Base-by-base conservation (phyloP, 441 rosid genomes). In the California macrophylla region DNA sequence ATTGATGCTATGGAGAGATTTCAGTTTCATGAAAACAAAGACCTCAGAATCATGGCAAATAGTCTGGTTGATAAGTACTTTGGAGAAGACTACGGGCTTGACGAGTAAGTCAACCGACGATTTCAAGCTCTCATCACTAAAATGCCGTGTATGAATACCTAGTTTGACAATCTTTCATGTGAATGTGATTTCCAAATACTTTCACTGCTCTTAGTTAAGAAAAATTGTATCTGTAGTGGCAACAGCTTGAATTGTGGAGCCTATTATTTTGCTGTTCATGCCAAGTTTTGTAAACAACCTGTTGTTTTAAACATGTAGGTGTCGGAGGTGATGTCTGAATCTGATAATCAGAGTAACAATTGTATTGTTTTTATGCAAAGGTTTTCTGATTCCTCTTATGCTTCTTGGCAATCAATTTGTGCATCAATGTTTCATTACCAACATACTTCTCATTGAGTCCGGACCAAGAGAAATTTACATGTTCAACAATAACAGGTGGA, bases 1-100 rank as follows among this genome's bases (percentile, higher is more conserved):
- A 93, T 93, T 23, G 93, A 91, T 67, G 97, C 93, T 56, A 89
- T 91, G 96, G 96, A 93, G 79, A 85, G 91, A 79, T 87, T 87
- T 71, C 97, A 93, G 80, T 93, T 93, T 80, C 98, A 93, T 30
- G 96, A 91, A 76, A 93, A 89, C 56, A 96, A 91, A 72, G 97
- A 88, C 77, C 76, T 93, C 69, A 85, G 98, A 85, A 87, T 83
- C 38, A 90, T 91, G 96, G 97, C 98, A 2, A 94, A 94, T 71
- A 86, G 87, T 79, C 77, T 94, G 54, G 91, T 91, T 29, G 98
- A 91, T 76, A 85, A 79, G 70, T 93, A 88, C 76, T 93, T 93
- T 0, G 97, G 97, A 18, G 98, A 88, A 82, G 86, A 91, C 78
- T 91, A 90, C 66, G 98, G 96, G 47, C 69, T 85, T 5, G 89